Base-by-base conservation (phyloP, 106 monocot genomes). In the Acorus gramineus region DNA sequence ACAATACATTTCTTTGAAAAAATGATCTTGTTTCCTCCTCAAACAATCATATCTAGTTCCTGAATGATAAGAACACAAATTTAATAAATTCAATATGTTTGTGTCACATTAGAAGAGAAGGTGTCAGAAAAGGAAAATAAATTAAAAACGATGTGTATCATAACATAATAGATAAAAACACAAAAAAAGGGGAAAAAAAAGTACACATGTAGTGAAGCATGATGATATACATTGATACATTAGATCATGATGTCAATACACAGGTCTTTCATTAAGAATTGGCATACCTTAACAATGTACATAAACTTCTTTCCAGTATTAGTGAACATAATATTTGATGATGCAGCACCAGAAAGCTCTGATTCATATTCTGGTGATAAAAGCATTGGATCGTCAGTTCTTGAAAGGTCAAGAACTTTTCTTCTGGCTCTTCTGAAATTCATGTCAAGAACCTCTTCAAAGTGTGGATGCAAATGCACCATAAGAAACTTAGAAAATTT, bases 381-480 rank as follows among this genome's bases (percentile, higher is more conserved):
- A 13, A 64, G 55, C 47, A 55, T 42, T 2, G 69, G 60, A 57
- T 82, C 84, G 67, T 79, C 85, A 68, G 76, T 61, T 53, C 74
- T 82, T 65, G 64, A 76, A 12, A 88, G 71, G 46, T 91, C 90
- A 71, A 70, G 46, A 65, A 96, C 78, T 69, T 61, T 71, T 79
- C 79, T 81, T 76, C 78, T 82, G 64, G 87, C 87, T 66, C 83
- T 67, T 70, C 82, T 82, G 44, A 96, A 87, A 79, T 91, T 96
- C 83, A 85, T 73, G 64, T 91, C 87, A 66, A 96, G 78, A 14
- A 96, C 75, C 70, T 96, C 96, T 73, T 96, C 87, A 50, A 96
- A 48, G 73, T 85, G 79, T 73, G 96, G 96, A 9, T 67, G 79
- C 66, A 96, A 69, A 49, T 87, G 83, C 46, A 88, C 83, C 81